These are phyloP conservation scores for Coccinonectria pachysandricola DNA, from an alignment of 2,329 filamentous ascomycete species.

Conservation along the genomic window DNA sequence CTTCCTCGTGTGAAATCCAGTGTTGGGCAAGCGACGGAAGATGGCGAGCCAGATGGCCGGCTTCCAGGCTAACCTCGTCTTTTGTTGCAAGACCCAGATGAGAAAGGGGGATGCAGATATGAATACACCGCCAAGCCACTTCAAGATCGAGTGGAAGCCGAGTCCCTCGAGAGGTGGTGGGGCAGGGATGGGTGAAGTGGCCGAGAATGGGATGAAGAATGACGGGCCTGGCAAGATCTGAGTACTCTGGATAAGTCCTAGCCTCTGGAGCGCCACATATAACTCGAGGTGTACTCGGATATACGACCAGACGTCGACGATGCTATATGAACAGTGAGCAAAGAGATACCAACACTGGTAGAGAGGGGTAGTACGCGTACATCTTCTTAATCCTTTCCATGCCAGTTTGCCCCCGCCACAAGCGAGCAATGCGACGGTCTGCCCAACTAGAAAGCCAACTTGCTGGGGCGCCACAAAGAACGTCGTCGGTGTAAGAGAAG, in stretches of 20 bases:
- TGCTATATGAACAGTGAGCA: slow-evolving; percentile 13
- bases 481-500: slow-evolving; percentile 21
- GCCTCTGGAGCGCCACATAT: slow-evolving; percentile 41
- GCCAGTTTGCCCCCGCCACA: slow-evolving; percentile 17
- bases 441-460: slow-evolving; percentile 20
- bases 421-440: slow-evolving; percentile 15
- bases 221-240: slow-evolving; percentile 32
- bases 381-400: slow-evolving; percentile 14
- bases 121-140: slow-evolving; percentile 33
- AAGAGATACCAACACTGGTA: not conserved
- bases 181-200: slow-evolving; percentile 37
- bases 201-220: slow-evolving; percentile 47
- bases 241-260: slow-evolving; percentile 34
- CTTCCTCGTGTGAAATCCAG: slow-evolving; percentile 20
- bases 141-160: slow-evolving; percentile 26
- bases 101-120: slow-evolving; percentile 37
- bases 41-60: slow-evolving; percentile 29
- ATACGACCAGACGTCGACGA: slow-evolving; percentile 29
- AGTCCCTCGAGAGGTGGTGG: slow-evolving; percentile 33
- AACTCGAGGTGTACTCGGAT: slow-evolving; percentile 40
- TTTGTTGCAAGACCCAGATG: slow-evolving; percentile 33
- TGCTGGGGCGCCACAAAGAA: slow-evolving; percentile 24
- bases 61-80: slow-evolving; percentile 26
- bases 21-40: slow-evolving; percentile 30
- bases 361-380: slow-evolving; percentile 12